Base-by-base conservation (phyloP, 352 stramenopile genomes). In the Plasmopara viticola region DNA sequence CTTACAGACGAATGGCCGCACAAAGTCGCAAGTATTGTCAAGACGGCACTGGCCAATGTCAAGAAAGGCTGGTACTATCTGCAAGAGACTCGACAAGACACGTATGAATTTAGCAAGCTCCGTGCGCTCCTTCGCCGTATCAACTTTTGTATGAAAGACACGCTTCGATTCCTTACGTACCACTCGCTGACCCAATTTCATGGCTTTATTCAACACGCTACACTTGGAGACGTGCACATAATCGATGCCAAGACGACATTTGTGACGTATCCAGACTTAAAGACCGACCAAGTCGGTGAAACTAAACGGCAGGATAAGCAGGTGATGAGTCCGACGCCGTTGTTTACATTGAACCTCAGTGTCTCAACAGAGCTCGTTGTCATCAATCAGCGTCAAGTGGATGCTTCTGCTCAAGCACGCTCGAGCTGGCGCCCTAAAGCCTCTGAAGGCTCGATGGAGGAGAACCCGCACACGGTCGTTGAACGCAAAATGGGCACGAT, bases 21-120 rank as follows among this genome's bases (percentile, higher is more conserved):
- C 17, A 90, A 87, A 54, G 63, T 94, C 10, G 74, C 77, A 0
- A 60, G 40, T 0, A 86, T 88, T 37, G 86, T 92, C 56, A 84
- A 84, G 51, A 68, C 66, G 0, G 86, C 79, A 6, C 65, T 94
- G 1, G 74, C 66, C 0, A 87, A 86, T 44, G 77, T 91, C 4
- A 81, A 81, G 0, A 94, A 94, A 54, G 84, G 84, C 8, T 92
- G 82, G 79, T 94, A 92, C 47, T 89, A 89, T 38, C 48, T 94
- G 6, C 82, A 94, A 29, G 84, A 94, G 37, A 89, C 75, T 0
- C 71, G 75, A 0, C 81, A 90, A 60, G 84, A 94, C 53, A 91
- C 82, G 33, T 94, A 94, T 62, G 82, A 94, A 53, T 92, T 92
- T 62, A 92, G 81, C 49, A 94, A 94, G 41, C 61, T 94, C 2